Percentiles rank a stretch among this genome's conserved stretches.
phyloP scores from a whole-genome alignment of 371 early-diverging fungal species.

The Nematocida homosporus region DNA sequence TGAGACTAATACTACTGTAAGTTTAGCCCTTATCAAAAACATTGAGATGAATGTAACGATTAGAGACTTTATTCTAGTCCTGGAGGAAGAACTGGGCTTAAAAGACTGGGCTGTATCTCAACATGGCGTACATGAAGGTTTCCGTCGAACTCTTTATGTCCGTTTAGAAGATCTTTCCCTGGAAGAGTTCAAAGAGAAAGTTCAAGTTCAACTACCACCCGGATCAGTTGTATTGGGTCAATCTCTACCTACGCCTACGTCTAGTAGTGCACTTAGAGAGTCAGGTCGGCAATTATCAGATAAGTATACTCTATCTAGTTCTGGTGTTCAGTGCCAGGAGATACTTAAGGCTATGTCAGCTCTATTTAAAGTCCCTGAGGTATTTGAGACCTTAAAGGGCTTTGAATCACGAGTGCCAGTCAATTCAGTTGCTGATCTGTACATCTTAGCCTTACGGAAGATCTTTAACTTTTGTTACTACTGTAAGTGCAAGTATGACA shows the following conservation, averaged over 20 bases:
- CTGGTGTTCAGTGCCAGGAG: constrained; percentile 17
- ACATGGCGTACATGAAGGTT: neutral
- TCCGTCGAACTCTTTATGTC: constrained; percentile 23
- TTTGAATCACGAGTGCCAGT: neutral
- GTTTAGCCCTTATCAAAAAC: constrained; percentile 15
- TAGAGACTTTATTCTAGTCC: neutral
- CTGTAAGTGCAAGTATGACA: constrained; percentile 41
- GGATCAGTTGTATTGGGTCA: neutral
- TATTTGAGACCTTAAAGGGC: constrained; percentile 7
- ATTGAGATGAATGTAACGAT: neutral
- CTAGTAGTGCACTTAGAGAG: neutral
- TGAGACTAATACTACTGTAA: neutral
- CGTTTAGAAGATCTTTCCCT: neutral
- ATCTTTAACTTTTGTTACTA: constrained; percentile 53
- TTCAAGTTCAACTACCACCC: neutral
- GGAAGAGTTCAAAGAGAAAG: constrained; percentile 3
- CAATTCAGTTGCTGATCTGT: constrained; percentile 29
- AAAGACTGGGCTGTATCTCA: constrained; percentile 19
- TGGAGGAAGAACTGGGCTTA: neutral
- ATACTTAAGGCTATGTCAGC: constrained; percentile 34
- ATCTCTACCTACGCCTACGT: neutral
- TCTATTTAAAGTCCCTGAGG: constrained; percentile 37
- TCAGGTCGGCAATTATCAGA: constrained; percentile 34
- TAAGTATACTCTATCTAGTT: neutral
- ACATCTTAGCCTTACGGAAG: constrained; percentile 44